A percentile compares a stretch with the other conserved stretches of the same genome.
Conservation (phyloP, 2,329 filamentous ascomycete genomes). For the Fusarium dlaminii region DNA sequence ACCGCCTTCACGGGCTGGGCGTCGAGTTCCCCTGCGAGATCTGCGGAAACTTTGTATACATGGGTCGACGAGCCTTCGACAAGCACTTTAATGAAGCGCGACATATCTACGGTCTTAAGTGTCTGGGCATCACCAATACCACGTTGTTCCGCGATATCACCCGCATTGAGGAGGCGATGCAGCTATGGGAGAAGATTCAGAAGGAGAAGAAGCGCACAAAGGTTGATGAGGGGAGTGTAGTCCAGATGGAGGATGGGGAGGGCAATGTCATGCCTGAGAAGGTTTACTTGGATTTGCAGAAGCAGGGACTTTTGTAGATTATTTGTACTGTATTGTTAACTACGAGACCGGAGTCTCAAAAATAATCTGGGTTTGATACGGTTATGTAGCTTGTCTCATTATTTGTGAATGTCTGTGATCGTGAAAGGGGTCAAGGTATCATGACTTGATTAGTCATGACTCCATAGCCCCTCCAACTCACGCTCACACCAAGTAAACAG, state of each 20-base stretch:
- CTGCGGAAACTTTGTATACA: slow-evolving; percentile 98
- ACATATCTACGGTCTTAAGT: slow-evolving; percentile 93
- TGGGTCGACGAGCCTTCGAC: slow-evolving; percentile 94
- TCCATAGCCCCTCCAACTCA: slow-evolving; percentile 38
- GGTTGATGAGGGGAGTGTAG: slow-evolving; percentile 81
- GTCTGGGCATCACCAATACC: slow-evolving; percentile 91
- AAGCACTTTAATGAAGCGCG: slow-evolving; percentile 97
- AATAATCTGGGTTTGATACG: background rate
- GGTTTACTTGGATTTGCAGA: slow-evolving; percentile 94
- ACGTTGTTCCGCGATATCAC: slow-evolving; percentile 94
- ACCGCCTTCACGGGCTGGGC: slow-evolving; percentile 93
- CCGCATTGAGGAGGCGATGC: slow-evolving; percentile 86
- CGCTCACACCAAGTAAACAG: slow-evolving; percentile 31
- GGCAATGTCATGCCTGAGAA: slow-evolving; percentile 99
- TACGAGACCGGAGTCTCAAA: background rate
- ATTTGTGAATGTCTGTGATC: background rate
- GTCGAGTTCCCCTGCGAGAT: slow-evolving; percentile 97
- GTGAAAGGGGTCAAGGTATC: slow-evolving; percentile 11
- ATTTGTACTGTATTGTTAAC: slow-evolving; percentile 14
- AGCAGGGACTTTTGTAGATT: slow-evolving; percentile 81
- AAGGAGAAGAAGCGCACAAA: slow-evolving; percentile 82
- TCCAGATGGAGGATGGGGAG: slow-evolving; percentile 98
- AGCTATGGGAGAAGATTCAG: slow-evolving; percentile 93
- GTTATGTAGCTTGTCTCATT: background rate
- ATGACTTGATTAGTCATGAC: slow-evolving; percentile 37